A percentile compares a stretch with the other conserved stretches of the same genome.
phyloP scores from a whole-genome alignment of 305 asterid genomes.

The Fraxinus paxiana region DNA sequence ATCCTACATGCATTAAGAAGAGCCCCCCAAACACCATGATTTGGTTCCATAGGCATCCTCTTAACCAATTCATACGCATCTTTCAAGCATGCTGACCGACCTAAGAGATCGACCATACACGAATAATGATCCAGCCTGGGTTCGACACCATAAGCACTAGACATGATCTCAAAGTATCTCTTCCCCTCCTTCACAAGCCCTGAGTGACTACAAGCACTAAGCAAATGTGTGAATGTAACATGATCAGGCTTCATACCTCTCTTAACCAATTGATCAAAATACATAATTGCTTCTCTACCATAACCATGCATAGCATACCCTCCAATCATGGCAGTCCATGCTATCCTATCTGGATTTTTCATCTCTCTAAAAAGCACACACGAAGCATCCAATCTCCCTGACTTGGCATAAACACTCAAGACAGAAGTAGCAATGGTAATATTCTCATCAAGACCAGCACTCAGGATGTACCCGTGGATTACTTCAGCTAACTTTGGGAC shows the following conservation, averaged over 20 bases:
- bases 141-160: background rate
- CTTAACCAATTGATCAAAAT: slow-evolving; percentile 22
- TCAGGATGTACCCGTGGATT: slow-evolving; percentile 28
- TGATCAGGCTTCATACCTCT: slow-evolving; percentile 33
- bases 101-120: slow-evolving; percentile 30
- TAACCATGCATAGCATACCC: slow-evolving; percentile 35
- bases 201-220: background rate
- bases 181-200: background rate
- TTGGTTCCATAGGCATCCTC: slow-evolving; percentile 36
- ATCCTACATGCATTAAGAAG: slow-evolving; percentile 37
- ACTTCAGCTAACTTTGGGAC: slow-evolving; percentile 37
- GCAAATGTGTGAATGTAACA: slow-evolving; percentile 29
- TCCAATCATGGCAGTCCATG: slow-evolving; percentile 37
- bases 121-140: background rate
- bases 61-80: slow-evolving; percentile 30
- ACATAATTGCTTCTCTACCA: slow-evolving; percentile 30
- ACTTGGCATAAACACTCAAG: slow-evolving; percentile 36
- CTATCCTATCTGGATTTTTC: slow-evolving; percentile 30
- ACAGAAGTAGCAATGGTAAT: slow-evolving; percentile 26
- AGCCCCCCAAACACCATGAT: slow-evolving; percentile 34
- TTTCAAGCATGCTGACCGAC: slow-evolving; percentile 29
- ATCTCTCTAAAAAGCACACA: slow-evolving; percentile 12
- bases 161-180: background rate
- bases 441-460: slow-evolving; percentile 21
- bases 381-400: slow-evolving; percentile 33